Base-by-base conservation (phyloP, 1,284 basidiomycete species). In the Ustilago loliicola region DNA sequence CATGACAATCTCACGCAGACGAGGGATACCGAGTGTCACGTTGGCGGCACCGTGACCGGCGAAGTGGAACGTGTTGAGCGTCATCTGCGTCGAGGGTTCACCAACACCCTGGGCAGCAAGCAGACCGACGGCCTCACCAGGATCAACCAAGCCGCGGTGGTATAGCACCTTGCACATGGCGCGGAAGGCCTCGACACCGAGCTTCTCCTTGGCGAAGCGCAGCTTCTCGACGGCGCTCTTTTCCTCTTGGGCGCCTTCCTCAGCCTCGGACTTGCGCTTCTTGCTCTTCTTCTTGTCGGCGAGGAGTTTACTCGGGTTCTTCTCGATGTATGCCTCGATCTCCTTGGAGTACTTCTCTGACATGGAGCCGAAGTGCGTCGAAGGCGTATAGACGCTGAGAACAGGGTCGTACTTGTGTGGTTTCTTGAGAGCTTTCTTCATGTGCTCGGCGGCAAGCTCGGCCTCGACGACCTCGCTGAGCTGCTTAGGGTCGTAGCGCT, bases 21-120 rank as follows among this genome's bases (percentile, higher is more conserved):
- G 96, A 54, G 97, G 97, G 80, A 99, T 99, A 91, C 97, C 97
- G 55, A 99, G 91, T 2, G 97, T 99, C 74, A 99, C 97, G 87
- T 99, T 99, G 42, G 97, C 96, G 67, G 97, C 96, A 88, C 97
- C 97, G 87, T 99, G 97, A 81, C 96, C 95, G 92, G 84, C 66
- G 87, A 99, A 98, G 89, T 99, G 97, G 91, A 99, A 99, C 10
- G 97, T 99, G 87, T 99, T 99, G 79, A 99, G 89, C 32, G 97
- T 99, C 97, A 99, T 99, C 87, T 99, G 97, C 1, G 97, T 99
- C 27, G 97, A 99, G 4, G 97, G 97, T 87, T 99, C 97, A 70
- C 97, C 97, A 54, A 99, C 91, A 94, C 96, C 94, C 89, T 99
- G 97, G 25, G 96, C 96, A n/a, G 97, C 97, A 56, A 99, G 89